Evolutionary conservation across 2,329 filamentous ascomycete species (phyloP), one percentile per base, ranked within the genome.

Genomic region (Arachnomyces sp.): DNA sequence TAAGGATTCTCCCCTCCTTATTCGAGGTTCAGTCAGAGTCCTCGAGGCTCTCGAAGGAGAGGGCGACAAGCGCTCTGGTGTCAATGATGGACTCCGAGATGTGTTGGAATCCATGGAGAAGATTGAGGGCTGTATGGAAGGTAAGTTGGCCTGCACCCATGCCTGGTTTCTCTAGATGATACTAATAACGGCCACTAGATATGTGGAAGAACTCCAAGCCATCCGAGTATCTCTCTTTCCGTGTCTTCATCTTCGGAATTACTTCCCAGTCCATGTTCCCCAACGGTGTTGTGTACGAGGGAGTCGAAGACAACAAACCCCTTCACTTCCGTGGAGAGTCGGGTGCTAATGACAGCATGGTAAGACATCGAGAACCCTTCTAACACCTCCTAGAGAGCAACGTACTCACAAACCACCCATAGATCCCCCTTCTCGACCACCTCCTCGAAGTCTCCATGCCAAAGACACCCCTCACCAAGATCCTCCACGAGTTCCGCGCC

Each of bases 201-300:
- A 96, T 96, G 90, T 95, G 89, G 90, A 74, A 74, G 44, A 85
- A 88, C 61, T 92, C 84, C 41, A 84, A 84, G 52, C 89, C 89
- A 2, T 73, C 75, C 13, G 78, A 87, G 50, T 95, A 95, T 67
- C 86, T 84, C 43, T 82, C 77, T 51, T 95, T 94, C 76, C 83
- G 89, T 31, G 94, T 90, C 8, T 95, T 95, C 70, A 95, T 95
- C 67, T 94, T 94, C 57, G 90, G 90, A 52, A 94, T 95, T 64
- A 93, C 87, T 1, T 83, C 78, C 35, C 89, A 95, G 65, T 82
- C 79, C 54, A 94, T 95, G 88, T 95, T 95, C 64, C 89, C 89
- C 7, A 71, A 89, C 47, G 90, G 90, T 7, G 90, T 95, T 6
- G 66, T 94, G 34, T 95, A 95, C 60, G 83, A 93, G 59, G 88